Conservation (phyloP, 1,139 yeast genomes). For the Hyphopichia pseudoburtonii region DNA sequence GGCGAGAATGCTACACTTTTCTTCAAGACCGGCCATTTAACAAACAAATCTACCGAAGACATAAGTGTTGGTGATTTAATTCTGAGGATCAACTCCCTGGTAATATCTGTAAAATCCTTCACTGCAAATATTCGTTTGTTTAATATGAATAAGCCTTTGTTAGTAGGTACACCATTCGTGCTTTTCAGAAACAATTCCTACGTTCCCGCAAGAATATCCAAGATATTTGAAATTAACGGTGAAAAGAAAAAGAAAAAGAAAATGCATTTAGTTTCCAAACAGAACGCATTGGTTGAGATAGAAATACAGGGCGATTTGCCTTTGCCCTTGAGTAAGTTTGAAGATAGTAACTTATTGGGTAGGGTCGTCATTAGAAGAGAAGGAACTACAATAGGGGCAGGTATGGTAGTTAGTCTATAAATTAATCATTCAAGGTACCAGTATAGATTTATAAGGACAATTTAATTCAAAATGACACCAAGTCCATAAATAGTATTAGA, state of each 20-base stretch:
- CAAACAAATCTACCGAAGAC: conserved; percentile 51
- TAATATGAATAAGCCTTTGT: conserved; percentile 68
- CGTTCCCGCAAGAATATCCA: conserved; percentile 67
- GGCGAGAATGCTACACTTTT: conserved; percentile 71
- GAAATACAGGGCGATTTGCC: conserved; percentile 54
- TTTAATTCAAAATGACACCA: conserved; percentile 33
- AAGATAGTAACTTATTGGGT: conserved; percentile 66
- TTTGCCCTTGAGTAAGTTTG: conserved; percentile 62
- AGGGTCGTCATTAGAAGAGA: conserved; percentile 83
- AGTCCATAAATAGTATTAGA: conserved; percentile 63
- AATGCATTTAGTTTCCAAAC: conserved; percentile 72
- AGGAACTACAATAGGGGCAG: conserved; percentile 89
- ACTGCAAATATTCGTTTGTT: conserved; percentile 63
- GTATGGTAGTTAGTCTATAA: conserved; percentile 44
- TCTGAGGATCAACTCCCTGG: conserved; percentile 46
- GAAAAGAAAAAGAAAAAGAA: conserved; percentile 50
- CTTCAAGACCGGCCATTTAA: conserved; percentile 45
- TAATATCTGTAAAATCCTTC: conserved; percentile 53
- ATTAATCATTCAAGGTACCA: neutral
- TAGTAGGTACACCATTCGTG: conserved; percentile 81
- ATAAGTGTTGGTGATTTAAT: conserved; percentile 69
- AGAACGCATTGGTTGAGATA: conserved; percentile 70
- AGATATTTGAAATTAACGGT: conserved; percentile 49
- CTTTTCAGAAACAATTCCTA: conserved; percentile 80
- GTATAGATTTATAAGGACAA: neutral